Conservation (phyloP, 2,329 filamentous ascomycete species). For the Neospermospora avenae region DNA sequence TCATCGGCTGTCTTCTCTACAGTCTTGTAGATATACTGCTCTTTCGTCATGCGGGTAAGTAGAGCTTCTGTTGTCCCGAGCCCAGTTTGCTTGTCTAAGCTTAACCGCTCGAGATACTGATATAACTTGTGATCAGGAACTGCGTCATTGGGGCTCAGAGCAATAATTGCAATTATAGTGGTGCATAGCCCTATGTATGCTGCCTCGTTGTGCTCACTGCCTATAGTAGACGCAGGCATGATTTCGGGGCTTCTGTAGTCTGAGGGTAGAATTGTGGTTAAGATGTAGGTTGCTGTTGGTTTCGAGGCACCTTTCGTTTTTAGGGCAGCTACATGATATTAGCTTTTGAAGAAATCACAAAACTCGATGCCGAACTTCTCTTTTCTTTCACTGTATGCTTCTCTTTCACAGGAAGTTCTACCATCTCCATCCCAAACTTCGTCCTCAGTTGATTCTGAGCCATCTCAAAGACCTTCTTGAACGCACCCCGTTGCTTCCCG, state of each 20-base stretch:
- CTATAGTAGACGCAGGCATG: slow-evolving; percentile 63
- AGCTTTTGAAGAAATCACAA: slow-evolving; percentile 40
- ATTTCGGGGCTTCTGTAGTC: slow-evolving; percentile 65
- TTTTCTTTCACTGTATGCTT: slow-evolving; percentile 78
- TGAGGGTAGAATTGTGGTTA: slow-evolving; percentile 69
- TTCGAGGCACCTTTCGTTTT: slow-evolving; percentile 47
- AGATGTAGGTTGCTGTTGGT: slow-evolving; percentile 69
- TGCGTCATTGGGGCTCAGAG: slow-evolving; percentile 62
- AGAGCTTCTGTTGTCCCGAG: slow-evolving; percentile 72
- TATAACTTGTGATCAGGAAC: slow-evolving; percentile 77
- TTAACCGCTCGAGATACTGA: slow-evolving; percentile 70
- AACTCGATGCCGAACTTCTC: slow-evolving; percentile 54
- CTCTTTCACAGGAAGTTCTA: slow-evolving; percentile 76
- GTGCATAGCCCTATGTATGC: slow-evolving; percentile 80
- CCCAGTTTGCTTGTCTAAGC: slow-evolving; percentile 70
- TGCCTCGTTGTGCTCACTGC: slow-evolving; percentile 66
- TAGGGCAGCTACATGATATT: slow-evolving; percentile 30
- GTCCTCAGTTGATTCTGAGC: slow-evolving; percentile 69
- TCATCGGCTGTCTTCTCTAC: slow-evolving; percentile 72
- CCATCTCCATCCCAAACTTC: slow-evolving; percentile 90
- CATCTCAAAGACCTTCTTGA: slow-evolving; percentile 71
- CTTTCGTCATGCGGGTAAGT: slow-evolving; percentile 70
- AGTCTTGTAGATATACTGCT: slow-evolving; percentile 78
- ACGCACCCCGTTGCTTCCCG: slow-evolving; percentile 58
- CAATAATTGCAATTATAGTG: slow-evolving; percentile 73